Base-by-base conservation (phyloP, 441 rosid genomes). In the Adansonia gregorii region DNA sequence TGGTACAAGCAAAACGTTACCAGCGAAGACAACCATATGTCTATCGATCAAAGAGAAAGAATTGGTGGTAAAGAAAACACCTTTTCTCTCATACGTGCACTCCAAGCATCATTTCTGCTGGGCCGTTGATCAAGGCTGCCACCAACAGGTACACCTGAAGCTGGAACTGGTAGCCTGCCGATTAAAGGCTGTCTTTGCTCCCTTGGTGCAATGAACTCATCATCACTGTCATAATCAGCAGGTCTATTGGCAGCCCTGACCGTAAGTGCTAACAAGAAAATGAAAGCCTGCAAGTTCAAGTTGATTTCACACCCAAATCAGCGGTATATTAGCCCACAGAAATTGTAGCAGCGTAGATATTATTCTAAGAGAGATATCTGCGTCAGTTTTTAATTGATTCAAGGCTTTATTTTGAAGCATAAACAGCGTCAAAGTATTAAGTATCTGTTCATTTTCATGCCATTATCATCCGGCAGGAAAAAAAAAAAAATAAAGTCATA, bases 41-140 rank as follows among this genome's bases (percentile, higher is more conserved):
- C 17, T 24, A 19, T 14, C 27, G 10, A 35, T 64, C 39, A 51
- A 12, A 56, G 65, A 20, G 52, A 77, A 68, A 35, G 41, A 2
- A 1, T 15, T 43, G 24, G 24, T 52, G 77, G 69, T 19, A 66
- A 0, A 64, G 54, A 74, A 59, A 56, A 41, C 79, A 94, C 99
- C 98, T 94, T 97, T 86, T 97, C 99, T 82, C 95, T 88, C 99
- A 97, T 93, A 10, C 98, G 94, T 75, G 98, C 75, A 77, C 99
- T 97, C 99, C 99, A 97, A 49, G 98, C 98, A 86, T 97, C 99
- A 83, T 87, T 97, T 83, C 98, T 91, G 89, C 92, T 79, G 0
- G 97, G 89, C 52, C 98, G 98, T 76, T 92, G 92, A 83, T 97
- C 98, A 74, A 87, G 84, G 79, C 92, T 75, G 55, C 92, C 92